Conservation (phyloP, 352 stramenopile genomes). For the Phytophthora quininea region DNA sequence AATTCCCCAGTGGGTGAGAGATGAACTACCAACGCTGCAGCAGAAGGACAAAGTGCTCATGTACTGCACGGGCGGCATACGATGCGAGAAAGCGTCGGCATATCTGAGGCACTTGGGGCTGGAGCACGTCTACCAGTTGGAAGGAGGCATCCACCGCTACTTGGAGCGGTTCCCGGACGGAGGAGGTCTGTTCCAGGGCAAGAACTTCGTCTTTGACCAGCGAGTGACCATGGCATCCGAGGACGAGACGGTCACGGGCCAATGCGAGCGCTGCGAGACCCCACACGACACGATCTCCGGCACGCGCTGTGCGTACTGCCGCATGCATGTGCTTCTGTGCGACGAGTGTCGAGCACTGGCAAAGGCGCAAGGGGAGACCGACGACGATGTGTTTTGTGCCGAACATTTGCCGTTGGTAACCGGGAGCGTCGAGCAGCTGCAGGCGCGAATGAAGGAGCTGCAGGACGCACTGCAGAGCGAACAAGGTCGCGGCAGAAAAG, state of each 20-base stretch:
- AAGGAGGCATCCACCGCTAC: slow-evolving; percentile 87
- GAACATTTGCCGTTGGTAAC: slow-evolving; percentile 63
- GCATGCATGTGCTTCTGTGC: slow-evolving; percentile 81
- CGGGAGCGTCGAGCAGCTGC: slow-evolving; percentile 46
- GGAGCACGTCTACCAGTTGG: slow-evolving; percentile 74
- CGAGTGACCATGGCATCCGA: slow-evolving; percentile 70
- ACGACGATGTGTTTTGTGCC: slow-evolving; percentile 57
- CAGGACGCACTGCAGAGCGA: slow-evolving; percentile 36
- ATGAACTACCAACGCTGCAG: slow-evolving; percentile 59
- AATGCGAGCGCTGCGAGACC: slow-evolving; percentile 60
- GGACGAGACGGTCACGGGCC: slow-evolving; percentile 60
- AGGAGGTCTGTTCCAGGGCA: slow-evolving; percentile 73
- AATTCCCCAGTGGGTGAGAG: slow-evolving; percentile 77
- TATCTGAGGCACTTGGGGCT: slow-evolving; percentile 77
- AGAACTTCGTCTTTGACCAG: slow-evolving; percentile 90
- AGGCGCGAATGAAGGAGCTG: slow-evolving; percentile 37
- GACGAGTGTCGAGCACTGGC: slow-evolving; percentile 39
- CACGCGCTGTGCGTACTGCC: slow-evolving; percentile 75
- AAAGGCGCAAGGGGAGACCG: slow-evolving; percentile 22
- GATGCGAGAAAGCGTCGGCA: slow-evolving; percentile 85
- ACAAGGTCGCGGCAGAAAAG: slow-evolving; percentile 61
- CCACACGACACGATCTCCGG: slow-evolving; percentile 74
- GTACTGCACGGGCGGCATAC: slow-evolving; percentile 88
- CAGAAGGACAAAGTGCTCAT: slow-evolving; percentile 83
- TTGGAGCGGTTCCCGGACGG: slow-evolving; percentile 79